Conservation (phyloP, 208 protist species). For the Acanthamoeba culbertsoni region DNA sequence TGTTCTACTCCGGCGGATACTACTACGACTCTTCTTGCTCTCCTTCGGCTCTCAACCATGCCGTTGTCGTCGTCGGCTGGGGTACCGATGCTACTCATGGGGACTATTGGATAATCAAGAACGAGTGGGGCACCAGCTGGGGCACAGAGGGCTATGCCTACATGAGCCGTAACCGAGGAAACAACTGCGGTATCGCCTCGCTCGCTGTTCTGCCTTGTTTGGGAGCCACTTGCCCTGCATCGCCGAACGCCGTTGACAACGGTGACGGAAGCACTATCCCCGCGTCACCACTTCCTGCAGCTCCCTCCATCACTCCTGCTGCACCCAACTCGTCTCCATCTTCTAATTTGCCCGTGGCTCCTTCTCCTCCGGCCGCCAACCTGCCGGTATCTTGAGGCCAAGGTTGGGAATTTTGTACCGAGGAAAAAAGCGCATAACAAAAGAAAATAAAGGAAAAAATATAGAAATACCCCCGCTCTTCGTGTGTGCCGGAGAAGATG, state of each 20-base stretch:
- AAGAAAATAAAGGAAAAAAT: no score
- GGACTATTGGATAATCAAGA: constrained; percentile 80
- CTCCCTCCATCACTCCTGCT: background rate
- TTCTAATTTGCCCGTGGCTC: background rate
- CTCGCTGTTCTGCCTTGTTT: background rate
- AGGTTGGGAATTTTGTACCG: background rate
- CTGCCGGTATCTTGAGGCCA: background rate
- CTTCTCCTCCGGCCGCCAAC: background rate
- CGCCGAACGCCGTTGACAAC: background rate
- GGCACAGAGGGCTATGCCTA: constrained; percentile 78
- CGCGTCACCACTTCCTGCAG: background rate
- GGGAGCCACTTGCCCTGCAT: background rate
- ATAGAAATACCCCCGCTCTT: no score
- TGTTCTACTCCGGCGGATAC: constrained; percentile 85
- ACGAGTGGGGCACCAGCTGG: constrained; percentile 79
- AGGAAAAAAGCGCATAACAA: no score
- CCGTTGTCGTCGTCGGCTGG: constrained; percentile 80
- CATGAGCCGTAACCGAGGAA: constrained; percentile 57
- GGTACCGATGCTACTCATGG: constrained; percentile 66
- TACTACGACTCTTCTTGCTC: constrained; percentile 82
- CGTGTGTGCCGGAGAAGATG: no score
- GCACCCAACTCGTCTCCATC: background rate
- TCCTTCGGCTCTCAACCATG: constrained; percentile 80
- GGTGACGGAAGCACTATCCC: background rate
- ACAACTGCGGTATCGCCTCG: background rate